Evolutionary conservation across 495 filamentous ascomycete genomes (phyloP).

Genomic region (Tuber magnatum): DNA sequence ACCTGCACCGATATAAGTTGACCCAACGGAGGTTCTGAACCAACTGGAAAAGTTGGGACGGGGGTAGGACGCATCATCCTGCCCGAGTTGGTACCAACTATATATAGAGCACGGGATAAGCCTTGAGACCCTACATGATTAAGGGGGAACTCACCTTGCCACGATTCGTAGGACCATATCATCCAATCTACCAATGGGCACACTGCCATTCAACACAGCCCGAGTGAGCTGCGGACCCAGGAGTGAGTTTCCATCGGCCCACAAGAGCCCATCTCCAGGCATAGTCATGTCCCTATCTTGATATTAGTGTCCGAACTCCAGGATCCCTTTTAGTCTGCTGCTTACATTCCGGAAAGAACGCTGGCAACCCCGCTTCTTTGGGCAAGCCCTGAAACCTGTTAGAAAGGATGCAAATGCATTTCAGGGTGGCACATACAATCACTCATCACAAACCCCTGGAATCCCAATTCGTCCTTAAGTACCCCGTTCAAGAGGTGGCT

Average conservation of each 20-base stretch:
- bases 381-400: slow-evolving; percentile 51
- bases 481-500: slow-evolving; percentile 86
- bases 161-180: slow-evolving; percentile 93
- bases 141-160: slow-evolving; percentile 43
- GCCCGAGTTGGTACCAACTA: slow-evolving; percentile 66
- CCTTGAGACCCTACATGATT: background rate
- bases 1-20: slow-evolving; percentile 46
- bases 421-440: slow-evolving; percentile 52
- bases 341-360: slow-evolving; percentile 64
- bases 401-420: background rate
- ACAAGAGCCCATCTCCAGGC: slow-evolving; percentile 79
- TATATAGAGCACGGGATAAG: background rate
- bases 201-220: slow-evolving; percentile 70
- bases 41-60: slow-evolving; percentile 62
- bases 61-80: slow-evolving; percentile 58
- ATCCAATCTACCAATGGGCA: slow-evolving; percentile 75
- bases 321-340: background rate
- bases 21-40: slow-evolving; percentile 45
- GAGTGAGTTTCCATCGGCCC: slow-evolving; percentile 68
- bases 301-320: background rate
- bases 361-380: slow-evolving; percentile 73
- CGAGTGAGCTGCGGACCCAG: slow-evolving; percentile 74
- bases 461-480: slow-evolving; percentile 89
- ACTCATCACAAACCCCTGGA: slow-evolving; percentile 87
- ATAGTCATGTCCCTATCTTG: slow-evolving; percentile 70